Evolutionary conservation across 2,329 filamentous ascomycete genomes (phyloP).

Genomic region (Gaeumannomyces tritici): DNA sequence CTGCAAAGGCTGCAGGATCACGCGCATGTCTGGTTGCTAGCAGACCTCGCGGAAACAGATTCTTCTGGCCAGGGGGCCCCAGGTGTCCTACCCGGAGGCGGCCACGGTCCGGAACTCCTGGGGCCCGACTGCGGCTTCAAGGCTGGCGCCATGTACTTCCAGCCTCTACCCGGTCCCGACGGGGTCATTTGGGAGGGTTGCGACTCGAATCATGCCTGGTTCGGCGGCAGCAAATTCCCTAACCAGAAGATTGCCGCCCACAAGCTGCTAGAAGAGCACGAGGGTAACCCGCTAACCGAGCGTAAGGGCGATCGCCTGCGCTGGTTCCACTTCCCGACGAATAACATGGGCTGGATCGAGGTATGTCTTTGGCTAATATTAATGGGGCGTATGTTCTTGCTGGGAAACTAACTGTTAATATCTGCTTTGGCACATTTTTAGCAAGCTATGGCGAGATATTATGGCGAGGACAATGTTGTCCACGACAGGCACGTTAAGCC

Average conservation of each 20-base stretch:
- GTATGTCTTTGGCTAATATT: slow-evolving; percentile 1
- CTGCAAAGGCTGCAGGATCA: neutral
- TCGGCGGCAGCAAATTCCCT: neutral
- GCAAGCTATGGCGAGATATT: slow-evolving; percentile 20
- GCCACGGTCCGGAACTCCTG: no score
- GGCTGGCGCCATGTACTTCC: neutral
- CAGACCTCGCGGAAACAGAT: neutral
- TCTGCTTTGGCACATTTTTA: slow-evolving; percentile 4
- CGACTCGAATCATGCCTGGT: neutral
- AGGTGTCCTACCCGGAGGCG: no score
- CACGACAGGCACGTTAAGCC: neutral
- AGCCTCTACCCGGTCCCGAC: no score
- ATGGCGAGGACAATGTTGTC: slow-evolving; percentile 8
- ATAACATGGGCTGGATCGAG: slow-evolving; percentile 10
- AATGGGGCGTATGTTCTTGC: neutral
- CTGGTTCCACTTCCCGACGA: slow-evolving; percentile 13
- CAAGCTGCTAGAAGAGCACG: neutral
- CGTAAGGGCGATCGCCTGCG: slow-evolving; percentile 1
- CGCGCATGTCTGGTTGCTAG: neutral
- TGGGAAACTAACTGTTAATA: neutral
- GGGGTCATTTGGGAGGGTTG: neutral
- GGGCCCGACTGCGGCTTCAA: neutral
- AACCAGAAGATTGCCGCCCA: neutral
- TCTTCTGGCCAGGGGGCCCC: neutral
- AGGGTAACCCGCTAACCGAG: neutral